Evolutionary conservation across 139 green algal species (phyloP), one percentile per base, ranked within the genome.

Genomic region (Chlamydomonas incerta): DNA sequence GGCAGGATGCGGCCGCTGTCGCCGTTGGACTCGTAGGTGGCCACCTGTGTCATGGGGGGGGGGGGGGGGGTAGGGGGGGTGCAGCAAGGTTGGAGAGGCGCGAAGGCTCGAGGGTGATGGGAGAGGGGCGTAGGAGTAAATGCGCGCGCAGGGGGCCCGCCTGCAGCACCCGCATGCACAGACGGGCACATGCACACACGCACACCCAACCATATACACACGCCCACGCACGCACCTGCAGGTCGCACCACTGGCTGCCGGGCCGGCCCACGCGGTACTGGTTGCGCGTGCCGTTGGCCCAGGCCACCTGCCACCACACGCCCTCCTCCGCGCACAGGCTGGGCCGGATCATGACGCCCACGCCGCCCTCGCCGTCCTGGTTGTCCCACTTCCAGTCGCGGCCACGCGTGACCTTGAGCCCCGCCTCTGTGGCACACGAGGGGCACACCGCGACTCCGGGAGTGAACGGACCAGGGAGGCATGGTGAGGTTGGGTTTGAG

Each of bases 301-400:
- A 70, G 18, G 8, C 8, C 55, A 81, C 74, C 33, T 70, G 21
- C 74, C 74, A 81, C 74, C 52, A 69, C 20, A 81, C 55, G 20
- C 52, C 52, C 17, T 33, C 5, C 13, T 23, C 33, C 21, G 3
- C 11, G 8, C 20, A 31, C 18, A 9, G 9, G 28, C 5, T 37
- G 21, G 74, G 74, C 55, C 31, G 31, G n/a, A 57, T 20, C 74
- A 81, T 31, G 5, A 34, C 34, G 11, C 74, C 74, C 33, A 69
- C 33, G 31, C 55, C 8, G 33, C 74, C 74, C 18, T 33, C 74
- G 26, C 55, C 33, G 74, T 81, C 74, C 55, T 81, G 74, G 21
- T 13, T 10, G 55, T 26, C 74, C 74, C 74, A 81, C 55, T 69
- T 69, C 74, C 74, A 81, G 55, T 81, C 74, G 14, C 33, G 46